These are phyloP conservation scores for Rhizopogon roseolus DNA, from an alignment of 768 basidiomycete species.

Conservation along the genomic window DNA sequence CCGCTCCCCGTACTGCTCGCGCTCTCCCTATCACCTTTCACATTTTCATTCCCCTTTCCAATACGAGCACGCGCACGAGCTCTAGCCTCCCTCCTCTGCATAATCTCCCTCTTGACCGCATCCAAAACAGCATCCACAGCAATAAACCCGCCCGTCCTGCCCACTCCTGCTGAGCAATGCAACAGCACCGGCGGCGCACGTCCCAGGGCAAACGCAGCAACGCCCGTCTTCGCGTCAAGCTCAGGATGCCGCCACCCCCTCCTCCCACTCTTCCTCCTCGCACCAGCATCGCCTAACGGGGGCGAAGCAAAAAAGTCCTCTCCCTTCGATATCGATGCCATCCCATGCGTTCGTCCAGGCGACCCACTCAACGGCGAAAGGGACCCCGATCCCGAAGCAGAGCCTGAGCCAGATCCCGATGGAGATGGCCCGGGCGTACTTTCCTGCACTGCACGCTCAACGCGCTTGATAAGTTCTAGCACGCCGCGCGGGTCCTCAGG, in stretches of 20 bases:
- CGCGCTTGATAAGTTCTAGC: constrained; percentile 66
- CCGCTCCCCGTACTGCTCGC: constrained; percentile 3
- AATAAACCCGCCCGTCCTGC: constrained; percentile 92
- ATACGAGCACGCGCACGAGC: constrained; percentile 2
- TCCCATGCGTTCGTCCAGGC: neutral
- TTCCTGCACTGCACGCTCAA: constrained; percentile 34
- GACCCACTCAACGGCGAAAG: neutral
- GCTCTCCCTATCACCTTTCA: neutral
- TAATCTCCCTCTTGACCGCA: constrained; percentile 59
- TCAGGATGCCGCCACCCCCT: constrained; percentile 30
- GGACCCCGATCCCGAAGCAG: constrained; percentile 11
- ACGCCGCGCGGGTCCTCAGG: constrained; percentile 79
- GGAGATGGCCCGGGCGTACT: constrained; percentile 27
- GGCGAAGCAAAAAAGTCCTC: constrained; percentile 2
- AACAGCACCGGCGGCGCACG: constrained; percentile 57
- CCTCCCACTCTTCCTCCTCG: constrained; percentile 8
- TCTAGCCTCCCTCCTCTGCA: constrained; percentile 24
- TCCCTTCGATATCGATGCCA: constrained; percentile 1
- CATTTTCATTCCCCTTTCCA: neutral
- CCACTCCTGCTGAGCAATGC: constrained; percentile 94
- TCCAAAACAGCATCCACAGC: constrained; percentile 84
- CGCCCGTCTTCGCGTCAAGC: constrained; percentile 51
- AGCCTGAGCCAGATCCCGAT: neutral
- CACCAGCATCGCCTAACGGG: constrained; percentile 3
- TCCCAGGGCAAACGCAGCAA: constrained; percentile 48